These are phyloP conservation scores for Pseudogymnoascus sp. DNA, from an alignment of 2,329 filamentous ascomycete genomes.

Conservation along the genomic window DNA sequence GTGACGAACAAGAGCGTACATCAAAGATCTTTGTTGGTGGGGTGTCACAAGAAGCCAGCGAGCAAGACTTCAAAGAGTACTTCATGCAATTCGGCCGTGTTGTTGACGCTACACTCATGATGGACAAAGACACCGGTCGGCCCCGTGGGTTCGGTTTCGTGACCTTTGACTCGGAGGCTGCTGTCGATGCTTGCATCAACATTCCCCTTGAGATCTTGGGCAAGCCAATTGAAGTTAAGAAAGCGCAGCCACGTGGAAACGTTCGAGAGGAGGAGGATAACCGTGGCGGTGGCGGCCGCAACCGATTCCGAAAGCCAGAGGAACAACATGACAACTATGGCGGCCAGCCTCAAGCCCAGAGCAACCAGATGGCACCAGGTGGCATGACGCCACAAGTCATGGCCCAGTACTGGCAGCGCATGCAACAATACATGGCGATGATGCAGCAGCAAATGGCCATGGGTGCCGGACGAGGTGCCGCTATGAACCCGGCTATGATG, in stretches of 20 bases:
- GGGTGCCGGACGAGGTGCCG: conserved; percentile 52
- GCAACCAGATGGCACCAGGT: conserved; percentile 36
- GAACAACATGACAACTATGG: conserved; percentile 39
- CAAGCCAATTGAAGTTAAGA: conserved; percentile 97
- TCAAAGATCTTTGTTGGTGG: conserved; percentile 98
- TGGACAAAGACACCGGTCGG: conserved; percentile 98
- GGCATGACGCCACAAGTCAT: conserved; percentile 95
- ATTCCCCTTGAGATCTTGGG: conserved; percentile 85
- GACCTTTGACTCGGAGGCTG: conserved; percentile 92
- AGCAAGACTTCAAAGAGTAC: conserved; percentile 92
- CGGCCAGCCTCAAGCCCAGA: conserved; percentile 31
- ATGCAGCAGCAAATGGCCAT: conserved; percentile 93
- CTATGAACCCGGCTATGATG: conserved; percentile 57
- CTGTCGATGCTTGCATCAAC: conserved; percentile 84
- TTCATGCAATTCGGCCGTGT: conserved; percentile 96
- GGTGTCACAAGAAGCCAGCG: conserved; percentile 93
- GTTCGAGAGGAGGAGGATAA: conserved; percentile 83
- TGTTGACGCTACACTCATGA: conserved; percentile 97
- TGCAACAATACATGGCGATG: conserved; percentile 95
- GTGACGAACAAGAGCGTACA: conserved; percentile 96
- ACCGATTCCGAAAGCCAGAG: conserved; percentile 50
- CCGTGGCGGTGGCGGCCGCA: conserved; percentile 48
- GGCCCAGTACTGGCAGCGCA: conserved; percentile 96
- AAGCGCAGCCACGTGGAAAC: conserved; percentile 91
- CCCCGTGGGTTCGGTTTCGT: conserved; percentile 96